Evolutionary conservation across 768 basidiomycete species (phyloP), one percentile per base, ranked within the genome.

Genomic region (Lactifluus echinatus): DNA sequence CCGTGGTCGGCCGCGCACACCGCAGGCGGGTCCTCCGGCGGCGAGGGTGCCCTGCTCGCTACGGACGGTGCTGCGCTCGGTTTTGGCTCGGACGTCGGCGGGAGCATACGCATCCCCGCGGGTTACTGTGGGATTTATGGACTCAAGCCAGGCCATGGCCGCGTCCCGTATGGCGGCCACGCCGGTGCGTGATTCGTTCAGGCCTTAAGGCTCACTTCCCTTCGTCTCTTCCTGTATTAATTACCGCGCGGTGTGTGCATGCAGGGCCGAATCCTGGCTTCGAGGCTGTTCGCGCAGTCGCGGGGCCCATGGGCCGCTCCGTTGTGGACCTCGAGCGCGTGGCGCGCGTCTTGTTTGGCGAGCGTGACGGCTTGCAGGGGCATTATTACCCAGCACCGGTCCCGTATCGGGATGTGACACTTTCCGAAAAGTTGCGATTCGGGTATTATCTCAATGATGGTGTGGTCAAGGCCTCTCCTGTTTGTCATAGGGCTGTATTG

Each of bases 61-160:
- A 79, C 85, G 75, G 85, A 89, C 62, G 92, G 89, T n/a, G 78
- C 84, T 2, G 83, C 83, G 0, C 66, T 92, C 6, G 93, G 93
- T 0, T 75, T 90, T 56, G 93, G 93, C 19, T 79, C 77, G n/a
- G 91, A 93, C 63, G 77, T 92, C 53, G 92, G 90, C 33, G 87
- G 86, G 46, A 88, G 85, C 64, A 69, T 95, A 50, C 80, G 93
- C 21, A 92, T 93, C 56, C 93, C 93, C 0, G 71, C 89, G 0
- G 76, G 80, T 5, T 89, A 85, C 63, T 90, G 86, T 56, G 91
- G 91, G 0, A 73, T 89, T 26, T 95, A 84, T 66, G 78, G 84
- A 8, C 64, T 95, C 26, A 94, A 93, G 66, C 87, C 89, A 1
- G 79, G 78, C 8, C 44, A 67, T 23, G 80, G 79, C 12, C 75